phyloP scores from a whole-genome alignment of 768 basidiomycete species.

The Leccinum incarnatum region DNA sequence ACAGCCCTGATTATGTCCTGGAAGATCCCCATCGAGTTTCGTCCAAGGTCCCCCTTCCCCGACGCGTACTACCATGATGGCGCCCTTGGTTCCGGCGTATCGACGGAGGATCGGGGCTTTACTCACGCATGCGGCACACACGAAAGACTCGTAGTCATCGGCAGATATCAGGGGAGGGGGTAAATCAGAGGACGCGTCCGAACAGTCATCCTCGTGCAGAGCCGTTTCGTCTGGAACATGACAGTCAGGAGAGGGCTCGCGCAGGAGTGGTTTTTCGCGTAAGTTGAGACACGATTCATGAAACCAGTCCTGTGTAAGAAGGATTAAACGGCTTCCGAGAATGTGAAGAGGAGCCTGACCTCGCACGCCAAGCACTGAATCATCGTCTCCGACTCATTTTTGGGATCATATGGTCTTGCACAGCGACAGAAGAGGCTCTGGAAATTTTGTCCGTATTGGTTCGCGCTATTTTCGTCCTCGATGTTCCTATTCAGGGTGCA shows the following conservation, averaged over 20 bases:
- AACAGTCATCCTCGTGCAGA: constrained; percentile 46
- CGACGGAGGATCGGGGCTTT: constrained; percentile 50
- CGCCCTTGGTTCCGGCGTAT: constrained; percentile 67
- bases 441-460: constrained; percentile 77
- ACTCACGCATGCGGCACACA: constrained; percentile 70
- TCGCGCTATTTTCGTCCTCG: constrained; percentile 57
- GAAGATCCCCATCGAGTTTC: constrained; percentile 37
- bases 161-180: constrained; percentile 67
- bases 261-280: constrained; percentile 57
- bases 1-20: not conserved
- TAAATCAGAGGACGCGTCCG: constrained; percentile 61
- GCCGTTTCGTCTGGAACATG: not conserved
- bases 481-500: constrained; percentile 59
- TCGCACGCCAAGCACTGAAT: constrained; percentile 85
- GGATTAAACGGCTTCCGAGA: constrained; percentile 2
- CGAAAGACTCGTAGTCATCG: constrained; percentile 69
- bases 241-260: constrained; percentile 37
- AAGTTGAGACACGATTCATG: constrained; percentile 88
- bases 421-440: constrained; percentile 72
- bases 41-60: constrained; percentile 48
- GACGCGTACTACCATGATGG: constrained; percentile 64
- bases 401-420: constrained; percentile 65
- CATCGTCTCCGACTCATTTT: constrained; percentile 79
- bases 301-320: constrained; percentile 70
- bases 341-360: constrained; percentile 36